Evolutionary conservation across 441 rosid species (phyloP).

Genomic region (Aleurites moluccanus): DNA sequence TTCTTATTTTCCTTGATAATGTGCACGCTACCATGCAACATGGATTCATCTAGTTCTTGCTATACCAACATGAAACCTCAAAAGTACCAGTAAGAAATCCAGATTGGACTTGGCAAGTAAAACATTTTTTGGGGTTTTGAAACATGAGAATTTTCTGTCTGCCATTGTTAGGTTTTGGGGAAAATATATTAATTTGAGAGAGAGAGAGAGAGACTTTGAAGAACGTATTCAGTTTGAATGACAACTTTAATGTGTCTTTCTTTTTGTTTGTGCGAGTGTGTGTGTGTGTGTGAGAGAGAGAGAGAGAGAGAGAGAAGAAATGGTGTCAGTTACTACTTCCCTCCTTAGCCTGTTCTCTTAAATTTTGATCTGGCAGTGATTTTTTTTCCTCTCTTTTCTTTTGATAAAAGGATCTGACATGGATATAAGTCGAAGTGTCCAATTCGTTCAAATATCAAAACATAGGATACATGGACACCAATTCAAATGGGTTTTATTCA

Average conservation of each 20-base stretch:
- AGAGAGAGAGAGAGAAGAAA: background rate
- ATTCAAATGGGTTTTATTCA: background rate
- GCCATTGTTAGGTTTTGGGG: background rate
- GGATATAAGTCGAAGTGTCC: conserved; percentile 23
- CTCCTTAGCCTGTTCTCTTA: conserved; percentile 10
- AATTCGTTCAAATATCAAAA: conserved; percentile 21
- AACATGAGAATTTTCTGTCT: background rate
- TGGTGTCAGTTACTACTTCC: background rate
- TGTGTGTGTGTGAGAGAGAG: background rate
- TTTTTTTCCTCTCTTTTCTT: conserved; percentile 5
- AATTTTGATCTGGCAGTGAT: conserved; percentile 14
- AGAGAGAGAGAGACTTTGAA: background rate
- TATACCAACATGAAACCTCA: background rate
- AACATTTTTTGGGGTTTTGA: background rate
- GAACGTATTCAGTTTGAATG: background rate
- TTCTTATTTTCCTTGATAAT: background rate
- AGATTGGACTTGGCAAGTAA: background rate
- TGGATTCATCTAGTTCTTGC: conserved; percentile 11
- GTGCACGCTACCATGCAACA: background rate
- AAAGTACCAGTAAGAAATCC: conserved; percentile 4
- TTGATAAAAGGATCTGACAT: conserved; percentile 24
- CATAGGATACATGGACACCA: conserved; percentile 21
- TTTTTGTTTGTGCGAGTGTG: background rate
- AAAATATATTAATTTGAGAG: background rate
- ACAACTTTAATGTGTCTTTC: background rate